Percentiles rank a stretch among this genome's conserved stretches.
Conservation (phyloP, 257 asterid species). For the Nicotiana undulata region DNA sequence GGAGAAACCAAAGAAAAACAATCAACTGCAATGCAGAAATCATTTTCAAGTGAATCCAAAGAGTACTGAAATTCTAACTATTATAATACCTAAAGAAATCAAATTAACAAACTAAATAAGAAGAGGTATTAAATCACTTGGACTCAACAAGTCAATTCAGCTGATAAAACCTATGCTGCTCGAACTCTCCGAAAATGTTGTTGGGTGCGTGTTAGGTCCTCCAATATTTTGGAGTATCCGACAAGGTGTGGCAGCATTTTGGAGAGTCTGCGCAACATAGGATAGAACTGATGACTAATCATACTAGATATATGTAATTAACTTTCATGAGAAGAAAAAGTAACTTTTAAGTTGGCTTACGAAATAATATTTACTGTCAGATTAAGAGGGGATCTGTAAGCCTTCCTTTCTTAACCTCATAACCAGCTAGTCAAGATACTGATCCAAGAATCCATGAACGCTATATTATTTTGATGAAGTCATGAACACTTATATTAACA, state of each 20-base stretch:
- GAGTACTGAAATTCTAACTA: background rate
- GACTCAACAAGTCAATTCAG: too few species aligned
- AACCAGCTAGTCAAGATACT: background rate
- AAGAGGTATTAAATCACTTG: background rate
- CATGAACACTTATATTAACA: background rate
- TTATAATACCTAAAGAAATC: background rate
- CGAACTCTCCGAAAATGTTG: too few species aligned
- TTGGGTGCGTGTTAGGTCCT: too few species aligned
- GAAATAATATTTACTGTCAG: background rate
- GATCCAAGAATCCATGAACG: background rate
- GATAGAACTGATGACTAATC: background rate
- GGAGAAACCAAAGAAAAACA: background rate
- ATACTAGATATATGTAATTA: background rate
- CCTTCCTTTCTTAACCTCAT: background rate
- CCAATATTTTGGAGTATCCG: too few species aligned
- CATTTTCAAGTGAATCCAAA: background rate
- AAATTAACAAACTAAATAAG: background rate
- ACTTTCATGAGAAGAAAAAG: background rate
- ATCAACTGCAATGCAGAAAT: background rate
- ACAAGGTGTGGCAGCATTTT: too few species aligned
- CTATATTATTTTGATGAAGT: background rate
- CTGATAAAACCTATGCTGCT: too few species aligned
- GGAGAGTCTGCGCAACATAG: too few species aligned
- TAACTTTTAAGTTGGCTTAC: background rate
- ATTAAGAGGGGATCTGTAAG: background rate